Base-by-base conservation (phyloP, 2,329 filamentous ascomycete species). In the Aspergillus piperis region DNA sequence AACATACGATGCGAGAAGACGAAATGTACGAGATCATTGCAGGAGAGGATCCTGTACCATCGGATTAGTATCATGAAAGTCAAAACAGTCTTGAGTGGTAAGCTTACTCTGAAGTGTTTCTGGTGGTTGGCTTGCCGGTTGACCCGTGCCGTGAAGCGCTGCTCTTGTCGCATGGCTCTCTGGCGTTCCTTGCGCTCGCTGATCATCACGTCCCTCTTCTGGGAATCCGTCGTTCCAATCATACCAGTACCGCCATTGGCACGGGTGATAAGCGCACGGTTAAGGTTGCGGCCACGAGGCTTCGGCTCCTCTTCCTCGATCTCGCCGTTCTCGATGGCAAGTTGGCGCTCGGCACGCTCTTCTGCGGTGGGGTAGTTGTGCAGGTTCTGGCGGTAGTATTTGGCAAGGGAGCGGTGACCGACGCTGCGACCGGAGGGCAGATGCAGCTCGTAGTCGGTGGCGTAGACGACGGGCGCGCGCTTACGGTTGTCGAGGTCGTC, bases 361-460 rank as follows among this genome's bases (percentile, higher is more conserved):
- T 90, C 89, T 0, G 88, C 80, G 2, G 90, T 88, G 2, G 92
- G 92, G 74, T 96, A 89, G 75, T 87, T 90, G 76, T 90, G 88
- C 47, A 99, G 82, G 77, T 98, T 98, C 80, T 99, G 95, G 61
- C 91, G 88, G 80, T 88, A 99, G 79, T 98, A 98, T 67, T 86
- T 88, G 72, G 90, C 89, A 57, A 96, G 79, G 7, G 91, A 95
- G 51, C 95, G 87, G 75, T 99, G 95, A 41, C 95, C 95, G 39
- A 96, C 92, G 7, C 90, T 90, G 62, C 90, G 89, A 56, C 95
- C 95, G 4, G 90, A 92, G 1, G 95, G 95, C 11, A 99, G 86
- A 72, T 99, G 92, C 56, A 99, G 84, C 76, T 98, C 95, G 70
- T 91, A 93, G 48, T 99, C 95, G 68, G 96, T 91, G 71, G 96